These are phyloP conservation scores for Quercus engelmannii DNA, from an alignment of 306 rosid genomes.

Conservation along the genomic window DNA sequence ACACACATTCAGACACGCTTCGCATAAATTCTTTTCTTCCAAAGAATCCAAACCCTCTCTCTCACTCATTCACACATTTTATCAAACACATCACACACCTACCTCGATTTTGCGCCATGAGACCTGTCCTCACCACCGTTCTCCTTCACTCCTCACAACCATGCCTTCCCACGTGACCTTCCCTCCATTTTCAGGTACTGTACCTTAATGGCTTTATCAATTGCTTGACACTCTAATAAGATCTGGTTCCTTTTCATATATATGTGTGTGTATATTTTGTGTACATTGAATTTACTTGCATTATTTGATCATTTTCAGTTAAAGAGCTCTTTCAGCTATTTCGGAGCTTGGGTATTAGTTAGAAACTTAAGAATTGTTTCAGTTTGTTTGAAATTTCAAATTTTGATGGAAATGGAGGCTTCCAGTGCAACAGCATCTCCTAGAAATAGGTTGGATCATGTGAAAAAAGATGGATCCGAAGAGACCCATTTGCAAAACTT, in stretches of 20 bases:
- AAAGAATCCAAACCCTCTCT: background rate
- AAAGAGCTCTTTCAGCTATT: conserved; percentile 14
- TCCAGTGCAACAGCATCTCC: conserved; percentile 49
- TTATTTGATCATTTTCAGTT: conserved; percentile 9
- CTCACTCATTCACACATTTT: background rate
- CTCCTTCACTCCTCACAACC: background rate
- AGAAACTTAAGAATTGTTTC: background rate
- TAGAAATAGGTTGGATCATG: conserved; percentile 46
- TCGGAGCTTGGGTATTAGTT: conserved; percentile 28
- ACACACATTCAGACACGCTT: background rate
- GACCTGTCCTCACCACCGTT: background rate
- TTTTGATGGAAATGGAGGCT: conserved; percentile 47
- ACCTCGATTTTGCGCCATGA: conserved; percentile 18
- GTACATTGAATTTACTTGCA: background rate
- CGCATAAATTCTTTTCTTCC: conserved; percentile 13
- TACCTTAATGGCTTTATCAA: conserved; percentile 11
- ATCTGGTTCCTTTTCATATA: conserved; percentile 16
- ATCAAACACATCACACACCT: background rate
- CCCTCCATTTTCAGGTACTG: conserved; percentile 17
- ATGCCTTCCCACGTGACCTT: conserved; percentile 11
- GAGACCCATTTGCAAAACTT: conserved; percentile 35
- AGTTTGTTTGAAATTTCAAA: conserved; percentile 17
- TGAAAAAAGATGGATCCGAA: conserved; percentile 51
- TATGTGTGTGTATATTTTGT: background rate
- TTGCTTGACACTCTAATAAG: conserved; percentile 17